These are phyloP conservation scores for Exophiala phaeomuriformis DNA, from an alignment of 2,329 filamentous ascomycete genomes.

Conservation along the genomic window DNA sequence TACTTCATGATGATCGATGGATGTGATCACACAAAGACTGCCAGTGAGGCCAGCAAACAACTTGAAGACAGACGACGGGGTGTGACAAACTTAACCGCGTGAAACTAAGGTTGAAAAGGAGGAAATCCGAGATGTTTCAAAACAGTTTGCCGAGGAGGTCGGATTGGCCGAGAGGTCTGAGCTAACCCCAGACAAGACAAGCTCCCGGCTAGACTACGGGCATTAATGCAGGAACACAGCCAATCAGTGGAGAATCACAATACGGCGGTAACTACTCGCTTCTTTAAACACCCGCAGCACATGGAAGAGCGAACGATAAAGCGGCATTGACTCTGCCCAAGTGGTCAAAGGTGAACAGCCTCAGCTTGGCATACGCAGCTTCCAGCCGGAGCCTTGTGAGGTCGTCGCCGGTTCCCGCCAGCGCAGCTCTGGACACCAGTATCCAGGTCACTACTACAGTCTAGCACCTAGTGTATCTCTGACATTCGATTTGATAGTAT, in stretches of 20 bases:
- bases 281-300: too few relatives aligned
- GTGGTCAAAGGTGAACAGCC: too few relatives aligned
- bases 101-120: neutral
- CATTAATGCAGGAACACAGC: neutral
- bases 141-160: neutral
- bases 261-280: too few relatives aligned
- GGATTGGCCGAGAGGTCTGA: neutral
- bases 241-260: neutral
- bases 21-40: neutral
- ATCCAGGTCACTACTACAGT: neutral
- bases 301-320: too few relatives aligned
- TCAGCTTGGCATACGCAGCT: slow-evolving; percentile 7
- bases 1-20: neutral
- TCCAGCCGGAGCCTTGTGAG: neutral
- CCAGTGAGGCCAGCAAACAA: neutral
- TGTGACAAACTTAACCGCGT: neutral
- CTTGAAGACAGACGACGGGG: neutral
- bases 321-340: too few relatives aligned
- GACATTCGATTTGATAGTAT: too few relatives aligned
- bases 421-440: neutral
- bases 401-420: neutral
- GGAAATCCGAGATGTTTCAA: neutral
- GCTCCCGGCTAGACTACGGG: neutral
- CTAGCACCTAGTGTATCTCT: too few relatives aligned
- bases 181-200: neutral